These are phyloP conservation scores for Eimeria acervulina DNA, from an alignment of 169 alveolate genomes.

Conservation along the genomic window DNA sequence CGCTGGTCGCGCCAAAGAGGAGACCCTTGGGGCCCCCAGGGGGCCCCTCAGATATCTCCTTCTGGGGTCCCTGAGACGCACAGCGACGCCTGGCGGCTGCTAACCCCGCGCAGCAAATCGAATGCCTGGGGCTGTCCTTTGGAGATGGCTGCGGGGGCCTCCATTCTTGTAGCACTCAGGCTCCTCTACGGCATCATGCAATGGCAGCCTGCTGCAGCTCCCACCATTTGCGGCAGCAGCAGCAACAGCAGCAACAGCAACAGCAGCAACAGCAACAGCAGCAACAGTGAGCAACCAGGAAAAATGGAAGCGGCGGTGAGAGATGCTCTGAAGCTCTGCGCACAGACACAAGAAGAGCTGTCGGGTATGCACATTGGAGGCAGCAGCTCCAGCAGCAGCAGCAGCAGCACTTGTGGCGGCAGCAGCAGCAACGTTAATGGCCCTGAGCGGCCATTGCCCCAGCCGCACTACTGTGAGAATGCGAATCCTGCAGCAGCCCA, in stretches of 20 bases:
- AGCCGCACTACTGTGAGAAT: not conserved
- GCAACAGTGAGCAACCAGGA: not conserved
- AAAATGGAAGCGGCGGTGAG: not conserved
- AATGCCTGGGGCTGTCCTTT: conserved; percentile 38
- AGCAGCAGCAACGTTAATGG: not conserved
- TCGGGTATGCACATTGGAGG: not conserved
- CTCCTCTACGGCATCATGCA: conserved; percentile 51
- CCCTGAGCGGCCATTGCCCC: not conserved
- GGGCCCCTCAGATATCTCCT: conserved; percentile 5
- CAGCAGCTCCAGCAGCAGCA: conserved; percentile 52
- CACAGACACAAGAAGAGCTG: not conserved
- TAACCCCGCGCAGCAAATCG: conserved; percentile 56
- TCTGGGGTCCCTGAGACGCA: conserved; percentile 25
- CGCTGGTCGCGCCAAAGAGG: conserved; percentile 29
- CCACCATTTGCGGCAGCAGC: conserved; percentile 46
- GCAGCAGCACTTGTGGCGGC: conserved; percentile 39
- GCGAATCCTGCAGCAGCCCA: not conserved
- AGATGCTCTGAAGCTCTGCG: not conserved
- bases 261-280: conserved; percentile 44
- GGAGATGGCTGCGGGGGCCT: conserved; percentile 46
- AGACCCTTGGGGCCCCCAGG: conserved; percentile 1
- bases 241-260: conserved; percentile 46
- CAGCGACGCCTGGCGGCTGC: conserved; percentile 45
- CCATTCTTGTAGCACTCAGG: not conserved
- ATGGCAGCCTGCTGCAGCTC: conserved; percentile 70